Base-by-base conservation (phyloP, 1,284 basidiomycete genomes). In the Cutaneotrichosporon daszewskae region DNA sequence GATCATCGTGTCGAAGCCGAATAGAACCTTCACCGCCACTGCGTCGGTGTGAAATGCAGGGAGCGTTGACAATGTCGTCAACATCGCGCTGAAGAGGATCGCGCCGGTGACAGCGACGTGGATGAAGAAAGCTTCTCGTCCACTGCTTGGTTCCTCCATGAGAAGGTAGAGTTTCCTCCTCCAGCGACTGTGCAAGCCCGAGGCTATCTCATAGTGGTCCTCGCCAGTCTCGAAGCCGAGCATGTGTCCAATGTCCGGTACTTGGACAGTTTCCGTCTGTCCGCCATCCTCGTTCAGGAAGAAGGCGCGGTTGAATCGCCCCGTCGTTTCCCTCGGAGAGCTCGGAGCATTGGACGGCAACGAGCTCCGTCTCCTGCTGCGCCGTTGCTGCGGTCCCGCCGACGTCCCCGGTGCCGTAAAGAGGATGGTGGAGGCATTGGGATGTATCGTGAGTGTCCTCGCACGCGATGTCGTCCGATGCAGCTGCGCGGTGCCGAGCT, bases 11-110 rank as follows among this genome's bases (percentile, higher is more conserved):
- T 74, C 73, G 22, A 87, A 64, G 1, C 87, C 87, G 55, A 91
- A 91, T 79, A 87, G 86, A 11, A 83, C 72, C 28, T 79, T 74
- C n/a, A 76, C 78, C 4, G 80, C 76, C 6, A 81, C 79, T 3
- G 78, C 77, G 35, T 68, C 55, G 9, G 64, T 69, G 62, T 87
- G 84, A 57, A 89, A 85, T 1, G 81, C 77, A 0, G 86, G 87
- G 7, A 92, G 79, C 0, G 87, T 92, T 59, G 90, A 88, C 17
- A 90, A 71, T 2, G 87, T 77, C 0, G 88, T 92, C 24, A 92
- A 78, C 26, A 88, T 57, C 0, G 86, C 87, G 18, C 85, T 87
- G 51, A 71, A 70, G 9, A 72, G 39, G 44, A 73, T 73, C 2
- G 59, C 56, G 2, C 64, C 64, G 1, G 70, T 73, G 13, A 66